Evolutionary conservation across 768 basidiomycete species (phyloP).

Genomic region (Suillus cothurnatus): DNA sequence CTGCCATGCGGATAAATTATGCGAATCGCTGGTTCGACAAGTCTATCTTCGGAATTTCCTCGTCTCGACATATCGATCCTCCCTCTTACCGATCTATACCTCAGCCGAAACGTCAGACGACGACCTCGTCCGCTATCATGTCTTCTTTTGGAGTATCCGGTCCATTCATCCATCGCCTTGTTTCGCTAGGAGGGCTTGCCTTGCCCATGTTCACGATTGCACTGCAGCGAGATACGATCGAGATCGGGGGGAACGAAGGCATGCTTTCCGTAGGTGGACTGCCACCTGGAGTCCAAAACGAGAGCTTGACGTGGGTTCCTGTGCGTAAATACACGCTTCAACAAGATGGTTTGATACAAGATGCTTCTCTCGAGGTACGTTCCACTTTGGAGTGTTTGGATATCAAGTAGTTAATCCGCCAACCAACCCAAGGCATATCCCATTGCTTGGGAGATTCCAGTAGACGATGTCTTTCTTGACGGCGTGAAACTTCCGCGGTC

Average conservation of each 20-base stretch:
- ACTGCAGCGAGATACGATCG: constrained; percentile 68
- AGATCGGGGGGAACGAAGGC: constrained; percentile 70
- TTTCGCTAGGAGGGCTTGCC: constrained; percentile 37
- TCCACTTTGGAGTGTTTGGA: not conserved
- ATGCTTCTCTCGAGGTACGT: constrained; percentile 63
- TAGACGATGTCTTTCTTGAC: constrained; percentile 76
- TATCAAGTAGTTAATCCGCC: not conserved
- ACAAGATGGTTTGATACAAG: constrained; percentile 57
- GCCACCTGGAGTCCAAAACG: constrained; percentile 48
- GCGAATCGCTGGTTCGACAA: constrained; percentile 24
- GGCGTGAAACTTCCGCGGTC: constrained; percentile 63
- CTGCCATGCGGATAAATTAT: constrained; percentile 16
- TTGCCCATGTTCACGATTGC: constrained; percentile 57
- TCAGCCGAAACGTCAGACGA: constrained; percentile 8
- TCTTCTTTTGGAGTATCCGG: constrained; percentile 44
- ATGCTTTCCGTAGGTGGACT: constrained; percentile 67
- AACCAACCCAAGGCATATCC: constrained; percentile 54
- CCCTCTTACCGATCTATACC: constrained; percentile 7
- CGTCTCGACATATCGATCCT: not conserved
- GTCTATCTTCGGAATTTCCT: constrained; percentile 3
- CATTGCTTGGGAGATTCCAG: constrained; percentile 68
- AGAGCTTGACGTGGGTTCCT: constrained; percentile 65
- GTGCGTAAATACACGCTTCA: constrained; percentile 54
- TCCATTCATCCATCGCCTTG: constrained; percentile 51
- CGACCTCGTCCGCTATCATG: constrained; percentile 35